phyloP scores from a whole-genome alignment of 2,329 filamentous ascomycete species.

The Penicillium sp. region DNA sequence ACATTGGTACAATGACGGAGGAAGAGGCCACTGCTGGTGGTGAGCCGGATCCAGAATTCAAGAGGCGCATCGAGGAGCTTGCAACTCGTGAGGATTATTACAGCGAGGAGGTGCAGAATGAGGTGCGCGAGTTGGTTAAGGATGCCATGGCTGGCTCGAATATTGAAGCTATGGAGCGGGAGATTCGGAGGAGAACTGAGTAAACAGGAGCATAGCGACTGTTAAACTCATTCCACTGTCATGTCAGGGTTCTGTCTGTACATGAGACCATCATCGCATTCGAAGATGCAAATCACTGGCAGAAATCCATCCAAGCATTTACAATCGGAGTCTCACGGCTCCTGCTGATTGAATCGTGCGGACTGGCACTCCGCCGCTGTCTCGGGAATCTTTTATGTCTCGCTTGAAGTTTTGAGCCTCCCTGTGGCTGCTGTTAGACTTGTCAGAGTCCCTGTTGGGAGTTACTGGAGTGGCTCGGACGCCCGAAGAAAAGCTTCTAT shows the following conservation, averaged over 20 bases:
- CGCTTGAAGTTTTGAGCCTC: not conserved
- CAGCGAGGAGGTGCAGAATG: slow-evolving; percentile 73
- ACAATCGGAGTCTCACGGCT: not conserved
- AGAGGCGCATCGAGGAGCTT: slow-evolving; percentile 82
- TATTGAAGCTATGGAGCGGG: slow-evolving; percentile 60
- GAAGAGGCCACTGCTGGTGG: slow-evolving; percentile 55
- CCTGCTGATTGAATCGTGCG: not conserved
- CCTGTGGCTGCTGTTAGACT: not conserved
- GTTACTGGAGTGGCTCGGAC: not conserved
- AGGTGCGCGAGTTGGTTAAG: slow-evolving; percentile 74
- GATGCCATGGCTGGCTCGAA: slow-evolving; percentile 73
- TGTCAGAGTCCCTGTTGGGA: not conserved
- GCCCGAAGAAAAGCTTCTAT: not conserved
- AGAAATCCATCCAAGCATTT: not conserved
- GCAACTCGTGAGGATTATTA: slow-evolving; percentile 81
- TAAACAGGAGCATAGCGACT: slow-evolving; percentile 38
- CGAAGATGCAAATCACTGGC: not conserved
- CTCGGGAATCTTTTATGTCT: not conserved
- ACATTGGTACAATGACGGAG: slow-evolving; percentile 71
- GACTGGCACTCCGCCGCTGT: not conserved
- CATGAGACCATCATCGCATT: not conserved
- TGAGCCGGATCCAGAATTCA: slow-evolving; percentile 77
- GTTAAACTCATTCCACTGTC: not conserved
- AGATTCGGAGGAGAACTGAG: slow-evolving; percentile 61
- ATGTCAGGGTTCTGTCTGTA: not conserved